phyloP scores from a whole-genome alignment of 805 yeast genomes.

The Starmerella asiatica region DNA sequence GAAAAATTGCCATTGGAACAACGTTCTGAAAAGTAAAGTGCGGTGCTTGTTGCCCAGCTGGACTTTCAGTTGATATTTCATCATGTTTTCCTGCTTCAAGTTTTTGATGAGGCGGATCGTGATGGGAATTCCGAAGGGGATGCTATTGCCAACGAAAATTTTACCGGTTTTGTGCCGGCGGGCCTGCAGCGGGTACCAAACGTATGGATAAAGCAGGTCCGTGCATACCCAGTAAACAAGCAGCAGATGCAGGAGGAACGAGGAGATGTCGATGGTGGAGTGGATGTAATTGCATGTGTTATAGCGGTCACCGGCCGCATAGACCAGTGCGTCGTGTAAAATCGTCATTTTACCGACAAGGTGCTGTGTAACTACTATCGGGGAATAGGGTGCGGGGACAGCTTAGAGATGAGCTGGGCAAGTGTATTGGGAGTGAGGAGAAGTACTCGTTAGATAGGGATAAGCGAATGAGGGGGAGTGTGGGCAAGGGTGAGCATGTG shows the following conservation, averaged over 20 bases:
- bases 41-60: background rate
- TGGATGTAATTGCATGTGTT: background rate
- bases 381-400: no score
- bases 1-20: slow-evolving; percentile 8
- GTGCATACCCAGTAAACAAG: slow-evolving; percentile 1
- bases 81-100: background rate
- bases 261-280: background rate
- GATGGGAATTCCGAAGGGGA: slow-evolving; percentile 8
- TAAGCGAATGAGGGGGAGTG: no score
- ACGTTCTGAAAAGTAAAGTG: slow-evolving; percentile 2
- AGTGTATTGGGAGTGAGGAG: no score
- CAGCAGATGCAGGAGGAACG: background rate
- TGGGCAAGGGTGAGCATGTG: no score
- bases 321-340: background rate
- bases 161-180: slow-evolving; percentile 1
- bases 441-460: no score
- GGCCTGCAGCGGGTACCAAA: slow-evolving; percentile 3
- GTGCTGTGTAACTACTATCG: no score
- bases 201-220: slow-evolving; percentile 5
- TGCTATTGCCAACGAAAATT: background rate
- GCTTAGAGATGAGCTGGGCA: no score
- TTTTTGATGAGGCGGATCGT: background rate
- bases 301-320: background rate
- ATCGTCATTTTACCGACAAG: no score
- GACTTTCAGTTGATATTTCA: background rate